Conservation (phyloP, 495 filamentous ascomycete genomes). For the Lasiosphaeria miniovina region DNA sequence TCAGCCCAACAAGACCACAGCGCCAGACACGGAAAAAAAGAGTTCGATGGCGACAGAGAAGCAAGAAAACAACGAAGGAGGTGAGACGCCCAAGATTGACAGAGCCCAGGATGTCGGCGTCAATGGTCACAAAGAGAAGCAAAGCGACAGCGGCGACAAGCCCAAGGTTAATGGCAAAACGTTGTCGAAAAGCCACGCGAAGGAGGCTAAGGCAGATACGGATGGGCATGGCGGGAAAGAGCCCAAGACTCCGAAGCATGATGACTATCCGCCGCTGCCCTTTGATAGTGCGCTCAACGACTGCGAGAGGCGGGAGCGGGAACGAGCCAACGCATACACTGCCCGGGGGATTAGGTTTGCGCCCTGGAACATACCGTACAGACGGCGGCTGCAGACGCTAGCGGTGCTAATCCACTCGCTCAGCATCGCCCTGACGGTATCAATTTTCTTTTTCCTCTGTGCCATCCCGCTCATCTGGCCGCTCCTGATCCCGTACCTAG, state of each 20-base stretch:
- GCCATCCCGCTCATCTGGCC: conserved; percentile 91
- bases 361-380: conserved; percentile 79
- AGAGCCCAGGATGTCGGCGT: background rate
- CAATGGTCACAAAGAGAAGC: background rate
- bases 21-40: conserved; percentile 2
- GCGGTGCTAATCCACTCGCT: conserved; percentile 84
- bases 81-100: background rate
- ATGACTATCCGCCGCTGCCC: conserved; percentile 20
- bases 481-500: conserved; percentile 81
- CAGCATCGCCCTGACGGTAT: conserved; percentile 68
- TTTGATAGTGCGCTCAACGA: background rate
- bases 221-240: no score
- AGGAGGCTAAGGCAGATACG: no score
- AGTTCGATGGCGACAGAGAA: background rate
- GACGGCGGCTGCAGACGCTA: conserved; percentile 82
- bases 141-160: no score
- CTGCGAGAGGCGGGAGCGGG: conserved; percentile 19
- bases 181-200: no score
- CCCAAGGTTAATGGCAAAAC: no score
- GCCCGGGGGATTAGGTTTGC: conserved; percentile 67
- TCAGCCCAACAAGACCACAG: background rate
- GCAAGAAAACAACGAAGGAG: background rate
- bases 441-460: conserved; percentile 88
- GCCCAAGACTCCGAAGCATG: background rate
- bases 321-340: conserved; percentile 15